Evolutionary conservation across 768 basidiomycete genomes (phyloP), one percentile per base, ranked within the genome.

Genomic region (Lentinus brumalis): DNA sequence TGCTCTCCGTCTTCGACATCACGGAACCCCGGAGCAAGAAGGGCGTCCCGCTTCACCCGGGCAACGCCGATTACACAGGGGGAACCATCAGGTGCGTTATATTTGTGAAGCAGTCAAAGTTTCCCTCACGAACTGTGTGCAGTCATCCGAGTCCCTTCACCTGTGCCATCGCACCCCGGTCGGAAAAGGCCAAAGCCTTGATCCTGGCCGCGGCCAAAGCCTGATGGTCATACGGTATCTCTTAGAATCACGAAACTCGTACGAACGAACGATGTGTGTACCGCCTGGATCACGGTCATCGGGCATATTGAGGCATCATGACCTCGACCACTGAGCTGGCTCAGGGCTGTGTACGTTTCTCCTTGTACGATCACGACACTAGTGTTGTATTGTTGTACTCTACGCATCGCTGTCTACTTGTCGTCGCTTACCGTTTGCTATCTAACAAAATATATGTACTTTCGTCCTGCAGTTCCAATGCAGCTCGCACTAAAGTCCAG

Each of bases 101-200:
- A 40, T 26, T 8, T 45, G 16, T 45, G 44, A 12, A 15, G 0
- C 40, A 18, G 11, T 11, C 16, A 18, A 16, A 21, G 15, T 39
- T 1, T 14, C n/a, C 38, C 50, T 49, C 26, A 49, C 21, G 26
- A 41, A 15, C n/a, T 16, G 12, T 5, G 11, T 18, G 12, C 30
- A 84, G 83, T 52, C 82, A 83, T 71, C 81, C 82, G 53, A 78
- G 77, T 64, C 79, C 79, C 50, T 83, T 83, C 70, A 69, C 60
- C 41, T 83, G 80, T 62, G 66, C 66, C 46, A 81, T 84, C 57
- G 74, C 69, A 49, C 79, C 81, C 39, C 79, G 82, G n/a, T 65
- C 65, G 14, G 58, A 55, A 39, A 62, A 57, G 54, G 63, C 60
- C 7, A n/a, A 31, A 8, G 60, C 53, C 5, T 42, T 65, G n/a